Evolutionary conservation across 1,284 basidiomycete genomes (phyloP).

Genomic region (Sanghuangporus baumii): DNA sequence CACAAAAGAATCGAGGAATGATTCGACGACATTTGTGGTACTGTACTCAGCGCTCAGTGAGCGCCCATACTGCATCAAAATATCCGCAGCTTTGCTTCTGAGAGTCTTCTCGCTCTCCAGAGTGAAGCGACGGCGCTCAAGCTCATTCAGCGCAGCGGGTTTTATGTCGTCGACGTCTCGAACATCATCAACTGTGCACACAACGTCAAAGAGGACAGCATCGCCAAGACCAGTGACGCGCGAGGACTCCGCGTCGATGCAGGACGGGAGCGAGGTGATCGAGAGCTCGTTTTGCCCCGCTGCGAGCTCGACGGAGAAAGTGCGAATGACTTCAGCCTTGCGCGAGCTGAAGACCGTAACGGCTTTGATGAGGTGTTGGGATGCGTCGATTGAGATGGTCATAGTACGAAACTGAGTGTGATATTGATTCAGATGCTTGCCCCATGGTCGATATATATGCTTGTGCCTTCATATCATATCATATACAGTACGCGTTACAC

Average conservation of each 20-base stretch:
- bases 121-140: slow-evolving; percentile 30
- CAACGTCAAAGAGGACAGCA: slow-evolving; percentile 44
- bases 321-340: slow-evolving; percentile 31
- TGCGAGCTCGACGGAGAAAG: slow-evolving; percentile 29
- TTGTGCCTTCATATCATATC: too few relatives aligned
- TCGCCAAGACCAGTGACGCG: slow-evolving; percentile 42
- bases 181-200: slow-evolving; percentile 31
- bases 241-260: slow-evolving; percentile 42
- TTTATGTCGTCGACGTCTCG: slow-evolving; percentile 20
- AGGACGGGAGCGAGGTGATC: slow-evolving; percentile 40
- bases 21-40: slow-evolving; percentile 30
- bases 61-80: slow-evolving; percentile 39
- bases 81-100: slow-evolving; percentile 33
- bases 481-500: too few relatives aligned
- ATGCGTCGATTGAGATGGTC: slow-evolving; percentile 21
- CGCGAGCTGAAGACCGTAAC: slow-evolving; percentile 33
- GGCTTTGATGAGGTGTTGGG: slow-evolving; percentile 28
- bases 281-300: slow-evolving; percentile 44
- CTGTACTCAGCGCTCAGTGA: slow-evolving; percentile 38
- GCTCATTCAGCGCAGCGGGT: slow-evolving; percentile 18
- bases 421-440: neutral
- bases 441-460: neutral
- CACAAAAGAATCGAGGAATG: slow-evolving; percentile 39
- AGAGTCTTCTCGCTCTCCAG: slow-evolving; percentile 35
- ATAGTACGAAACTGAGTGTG: neutral